A percentile compares a stretch with the other conserved stretches of the same genome.
Conservation (phyloP, 2,329 filamentous ascomycete genomes). For the Aspergillus sp. region DNA sequence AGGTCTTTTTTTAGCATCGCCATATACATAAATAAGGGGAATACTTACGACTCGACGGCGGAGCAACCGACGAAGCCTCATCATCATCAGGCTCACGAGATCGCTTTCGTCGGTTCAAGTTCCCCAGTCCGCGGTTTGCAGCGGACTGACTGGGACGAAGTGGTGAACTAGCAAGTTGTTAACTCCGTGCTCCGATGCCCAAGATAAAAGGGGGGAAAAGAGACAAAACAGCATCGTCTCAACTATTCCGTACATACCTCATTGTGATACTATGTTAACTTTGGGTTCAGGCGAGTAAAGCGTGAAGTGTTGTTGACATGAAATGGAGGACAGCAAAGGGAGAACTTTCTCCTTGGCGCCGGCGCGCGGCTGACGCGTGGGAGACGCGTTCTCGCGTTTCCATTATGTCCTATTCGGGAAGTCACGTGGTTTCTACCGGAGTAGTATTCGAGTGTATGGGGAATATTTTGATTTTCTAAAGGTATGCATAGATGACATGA, state of each 20-base stretch:
- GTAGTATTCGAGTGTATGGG: too few relatives aligned
- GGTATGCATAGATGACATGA: too few relatives aligned
- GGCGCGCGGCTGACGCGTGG: slow-evolving; percentile 11
- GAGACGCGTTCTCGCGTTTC: slow-evolving; percentile 15
- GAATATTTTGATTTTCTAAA: too few relatives aligned
- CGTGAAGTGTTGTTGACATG: slow-evolving; percentile 7
- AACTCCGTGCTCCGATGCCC: not conserved
- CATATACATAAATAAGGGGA: too few relatives aligned
- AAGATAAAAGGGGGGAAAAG: too few relatives aligned
- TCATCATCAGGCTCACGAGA: slow-evolving; percentile 58
- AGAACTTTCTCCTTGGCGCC: slow-evolving; percentile 13
- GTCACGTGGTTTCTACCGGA: too few relatives aligned
- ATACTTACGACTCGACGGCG: slow-evolving; percentile 56
- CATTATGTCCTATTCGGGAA: slow-evolving; percentile 27
- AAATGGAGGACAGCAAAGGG: slow-evolving; percentile 10
- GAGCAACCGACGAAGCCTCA: slow-evolving; percentile 51
- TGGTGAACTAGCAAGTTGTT: slow-evolving; percentile 57
- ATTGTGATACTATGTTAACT: slow-evolving; percentile 15
- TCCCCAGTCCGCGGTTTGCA: slow-evolving; percentile 63
- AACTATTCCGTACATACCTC: slow-evolving; percentile 15
- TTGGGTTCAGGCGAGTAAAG: too few relatives aligned
- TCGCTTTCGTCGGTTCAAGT: slow-evolving; percentile 52
- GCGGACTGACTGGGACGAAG: slow-evolving; percentile 72
- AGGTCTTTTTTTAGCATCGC: too few relatives aligned
- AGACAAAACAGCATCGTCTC: slow-evolving; percentile 4